Conservation (phyloP, 495 filamentous ascomycete genomes). For the Apiosordaria backusii region DNA sequence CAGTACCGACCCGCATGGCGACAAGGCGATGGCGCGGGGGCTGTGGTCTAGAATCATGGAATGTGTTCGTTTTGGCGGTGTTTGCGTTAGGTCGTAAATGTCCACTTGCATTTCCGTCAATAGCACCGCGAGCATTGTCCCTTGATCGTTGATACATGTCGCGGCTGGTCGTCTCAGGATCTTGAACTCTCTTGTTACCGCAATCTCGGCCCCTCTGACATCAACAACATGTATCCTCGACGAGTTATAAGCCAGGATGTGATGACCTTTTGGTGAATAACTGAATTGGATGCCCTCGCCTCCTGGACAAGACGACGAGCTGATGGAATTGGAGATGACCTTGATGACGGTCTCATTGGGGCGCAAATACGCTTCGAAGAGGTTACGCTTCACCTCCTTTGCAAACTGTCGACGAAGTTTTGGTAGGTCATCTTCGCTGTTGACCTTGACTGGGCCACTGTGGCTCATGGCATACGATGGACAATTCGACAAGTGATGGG, state of each 20-base stretch:
- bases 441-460: constrained; percentile 35
- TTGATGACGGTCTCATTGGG: constrained; percentile 68
- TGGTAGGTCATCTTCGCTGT: constrained; percentile 52
- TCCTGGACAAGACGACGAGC: constrained; percentile 75
- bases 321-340: constrained; percentile 77
- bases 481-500: constrained; percentile 69
- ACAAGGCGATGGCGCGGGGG: constrained; percentile 73
- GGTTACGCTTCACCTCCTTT: constrained; percentile 67
- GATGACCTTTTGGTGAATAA: constrained; percentile 69
- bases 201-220: constrained; percentile 52
- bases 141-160: constrained; percentile 76
- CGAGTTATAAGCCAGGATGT: constrained; percentile 77
- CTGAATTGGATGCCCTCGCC: constrained; percentile 84
- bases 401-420: constrained; percentile 64
- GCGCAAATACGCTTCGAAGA: constrained; percentile 74
- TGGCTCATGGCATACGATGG: constrained; percentile 62
- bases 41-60: constrained; percentile 71
- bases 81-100: constrained; percentile 64
- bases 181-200: constrained; percentile 73
- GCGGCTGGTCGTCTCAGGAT: constrained; percentile 72
- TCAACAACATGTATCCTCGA: constrained; percentile 80
- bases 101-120: constrained; percentile 79
- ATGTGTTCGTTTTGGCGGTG: constrained; percentile 62
- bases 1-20: constrained; percentile 74
- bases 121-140: constrained; percentile 70